A percentile compares a stretch with the other conserved stretches of the same genome.
These are phyloP conservation scores for Primulina huaijiensis DNA, from an alignment of 257 asterid species.

Conservation along the genomic window DNA sequence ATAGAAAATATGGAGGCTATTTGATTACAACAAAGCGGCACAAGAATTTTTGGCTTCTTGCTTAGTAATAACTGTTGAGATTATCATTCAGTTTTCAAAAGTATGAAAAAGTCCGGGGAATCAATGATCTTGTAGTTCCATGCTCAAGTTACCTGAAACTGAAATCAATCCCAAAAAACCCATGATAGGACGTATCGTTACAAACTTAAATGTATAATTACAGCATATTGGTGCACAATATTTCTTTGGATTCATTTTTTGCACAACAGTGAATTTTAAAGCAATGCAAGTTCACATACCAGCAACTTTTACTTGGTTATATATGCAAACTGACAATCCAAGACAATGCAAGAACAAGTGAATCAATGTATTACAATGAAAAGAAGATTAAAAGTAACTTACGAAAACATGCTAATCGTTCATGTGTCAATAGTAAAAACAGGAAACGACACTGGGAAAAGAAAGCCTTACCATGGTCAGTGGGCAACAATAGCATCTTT, in stretches of 20 bases:
- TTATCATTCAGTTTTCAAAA: neutral
- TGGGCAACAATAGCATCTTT: neutral
- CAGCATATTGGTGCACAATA: slow-evolving; percentile 10
- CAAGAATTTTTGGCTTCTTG: slow-evolving; percentile 94
- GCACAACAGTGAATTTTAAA: slow-evolving; percentile 9
- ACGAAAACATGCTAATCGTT: neutral
- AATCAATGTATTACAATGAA: neutral
- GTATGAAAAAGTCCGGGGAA: neutral
- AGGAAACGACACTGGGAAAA: neutral
- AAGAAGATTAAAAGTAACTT: slow-evolving; percentile 1
- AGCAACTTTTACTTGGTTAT: slow-evolving; percentile 11
- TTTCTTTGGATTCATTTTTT: neutral
- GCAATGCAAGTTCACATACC: slow-evolving; percentile 6
- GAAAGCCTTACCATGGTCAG: neutral
- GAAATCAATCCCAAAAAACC: slow-evolving; percentile 26
- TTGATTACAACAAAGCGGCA: slow-evolving; percentile 86
- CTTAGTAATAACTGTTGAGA: slow-evolving; percentile 33
- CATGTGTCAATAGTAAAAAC: no score
- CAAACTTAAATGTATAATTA: neutral
- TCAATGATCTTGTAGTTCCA: slow-evolving; percentile 6
- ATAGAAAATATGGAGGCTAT: slow-evolving; percentile 74
- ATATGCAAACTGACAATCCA: slow-evolving; percentile 4
- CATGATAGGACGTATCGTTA: slow-evolving; percentile 7
- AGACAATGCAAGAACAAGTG: slow-evolving; percentile 23
- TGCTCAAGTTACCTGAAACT: slow-evolving; percentile 10